Evolutionary conservation across 2,329 filamentous ascomycete species (phyloP).

Genomic region (Alternaria sp.): DNA sequence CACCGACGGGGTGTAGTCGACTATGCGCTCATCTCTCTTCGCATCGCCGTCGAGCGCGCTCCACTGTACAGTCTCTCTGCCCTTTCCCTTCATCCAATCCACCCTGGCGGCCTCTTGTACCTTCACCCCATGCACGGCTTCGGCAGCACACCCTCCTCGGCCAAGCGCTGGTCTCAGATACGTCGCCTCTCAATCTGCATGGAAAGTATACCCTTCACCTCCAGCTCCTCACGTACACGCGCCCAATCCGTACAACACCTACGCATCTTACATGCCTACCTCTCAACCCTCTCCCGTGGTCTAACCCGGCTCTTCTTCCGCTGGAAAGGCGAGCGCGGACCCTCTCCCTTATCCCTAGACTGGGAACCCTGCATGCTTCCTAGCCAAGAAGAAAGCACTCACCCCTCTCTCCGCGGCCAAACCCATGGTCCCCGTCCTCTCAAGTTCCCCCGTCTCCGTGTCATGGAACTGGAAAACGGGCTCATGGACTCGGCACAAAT

Average conservation of each 20-base stretch:
- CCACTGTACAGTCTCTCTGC: constrained; percentile 71
- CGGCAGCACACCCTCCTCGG: constrained; percentile 75
- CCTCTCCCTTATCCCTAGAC: constrained; percentile 74
- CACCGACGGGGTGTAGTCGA: constrained; percentile 82
- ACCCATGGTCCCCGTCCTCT: constrained; percentile 55
- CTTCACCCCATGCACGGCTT: constrained; percentile 78
- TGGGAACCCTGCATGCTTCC: constrained; percentile 74
- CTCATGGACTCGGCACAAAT: constrained; percentile 76
- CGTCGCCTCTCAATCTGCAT: constrained; percentile 75
- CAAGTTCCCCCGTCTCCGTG: constrained; percentile 71
- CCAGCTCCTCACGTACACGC: constrained; percentile 61
- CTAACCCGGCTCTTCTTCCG: constrained; percentile 78
- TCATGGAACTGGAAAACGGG: constrained; percentile 76
- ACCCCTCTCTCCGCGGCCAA: constrained; percentile 44
- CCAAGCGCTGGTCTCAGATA: constrained; percentile 80
- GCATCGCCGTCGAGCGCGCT: constrained; percentile 81
- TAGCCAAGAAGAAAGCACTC: constrained; percentile 45
- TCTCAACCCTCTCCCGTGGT: constrained; percentile 71
- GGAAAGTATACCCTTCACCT: constrained; percentile 71
- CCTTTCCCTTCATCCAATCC: constrained; percentile 76
- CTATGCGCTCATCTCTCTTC: constrained; percentile 86
- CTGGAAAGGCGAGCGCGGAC: constrained; percentile 77
- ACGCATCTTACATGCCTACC: constrained; percentile 77
- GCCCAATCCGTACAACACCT: constrained; percentile 71
- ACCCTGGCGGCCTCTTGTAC: constrained; percentile 78